Evolutionary conservation across 1,284 basidiomycete species (phyloP), one percentile per base, ranked within the genome.

Genomic region (Ceratobasidium sp.): DNA sequence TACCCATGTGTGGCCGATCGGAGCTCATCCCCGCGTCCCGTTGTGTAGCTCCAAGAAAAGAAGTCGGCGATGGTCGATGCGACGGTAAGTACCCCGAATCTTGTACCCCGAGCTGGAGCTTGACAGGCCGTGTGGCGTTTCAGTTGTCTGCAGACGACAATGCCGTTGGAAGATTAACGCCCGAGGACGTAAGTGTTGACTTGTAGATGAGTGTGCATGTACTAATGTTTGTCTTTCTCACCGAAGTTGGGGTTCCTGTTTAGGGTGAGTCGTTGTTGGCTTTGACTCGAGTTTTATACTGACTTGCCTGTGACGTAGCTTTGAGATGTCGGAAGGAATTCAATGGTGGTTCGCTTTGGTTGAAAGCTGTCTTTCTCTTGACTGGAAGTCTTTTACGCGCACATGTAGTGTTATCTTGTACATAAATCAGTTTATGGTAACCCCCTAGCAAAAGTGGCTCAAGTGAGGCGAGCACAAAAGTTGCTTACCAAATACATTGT

Each of bases 131-230:
- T 19, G 37, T 64, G 31, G 22, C 31, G 48, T 58, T 16, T 46
- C 53, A 79, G 76, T 81, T 94, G 31, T 92, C 91, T 5, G 83
- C 90, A 1, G 92, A 94, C 79, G 91, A 93, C 77, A 89, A 89
- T 62, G 94, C 95, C 0, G 93, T 97, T 89, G 95, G 95, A 54
- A 88, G 94, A 76, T 83, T 97, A 79, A 96, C 94, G 2, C 92
- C 94, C 0, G 93, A 91, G 79, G 95, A 96, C 85, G 91, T 95
- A 81, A 84, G 92, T 87, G 16, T 68, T 59, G 43, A 34, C 53
- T 48, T 75, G 76, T 75, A 58, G 39, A 24, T 64, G 46, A 34
- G 19, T n/a, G 1, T 37, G n/a, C n/a, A 46, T 0, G 31, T 6
- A 34, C 49, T 74, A 22, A 68, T 39, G n/a, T 29, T 3, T 29